phyloP scores from a whole-genome alignment of 768 basidiomycete genomes.

The Termitomyces sp. region DNA sequence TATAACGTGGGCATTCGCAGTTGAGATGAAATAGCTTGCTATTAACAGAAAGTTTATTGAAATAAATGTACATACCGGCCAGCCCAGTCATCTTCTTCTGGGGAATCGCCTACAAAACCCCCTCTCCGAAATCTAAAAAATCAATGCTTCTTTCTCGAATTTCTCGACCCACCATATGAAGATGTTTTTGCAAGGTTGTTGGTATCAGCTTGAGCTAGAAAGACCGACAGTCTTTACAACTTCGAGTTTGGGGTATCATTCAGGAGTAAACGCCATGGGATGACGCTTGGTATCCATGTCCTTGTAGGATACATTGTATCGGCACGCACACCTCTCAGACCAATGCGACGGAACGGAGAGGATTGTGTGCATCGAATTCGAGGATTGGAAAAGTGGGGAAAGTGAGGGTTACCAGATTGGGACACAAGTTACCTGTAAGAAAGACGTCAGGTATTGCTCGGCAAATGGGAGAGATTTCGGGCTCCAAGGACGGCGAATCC shows the following conservation, averaged over 20 bases:
- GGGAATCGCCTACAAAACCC: slow-evolving; percentile 52
- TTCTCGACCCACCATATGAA: slow-evolving; percentile 54
- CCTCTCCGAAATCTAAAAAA: slow-evolving; percentile 53
- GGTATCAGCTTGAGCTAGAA: slow-evolving; percentile 39
- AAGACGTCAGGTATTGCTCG: slow-evolving; percentile 35
- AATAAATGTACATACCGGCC: too few relatives aligned
- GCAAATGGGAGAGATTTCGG: slow-evolving; percentile 24
- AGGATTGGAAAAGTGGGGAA: slow-evolving; percentile 34
- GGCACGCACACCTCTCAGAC: slow-evolving; percentile 38
- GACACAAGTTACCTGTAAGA: slow-evolving; percentile 37
- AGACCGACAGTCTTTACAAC: slow-evolving; percentile 45
- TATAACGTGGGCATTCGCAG: too few relatives aligned
- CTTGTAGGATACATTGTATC: slow-evolving; percentile 42
- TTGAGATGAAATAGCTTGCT: too few relatives aligned
- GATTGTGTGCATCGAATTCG: slow-evolving; percentile 24
- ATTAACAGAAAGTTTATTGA: too few relatives aligned
- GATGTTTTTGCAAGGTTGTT: slow-evolving; percentile 40
- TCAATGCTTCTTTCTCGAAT: slow-evolving; percentile 46
- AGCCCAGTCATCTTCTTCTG: too few relatives aligned
- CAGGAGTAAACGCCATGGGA: slow-evolving; percentile 37
- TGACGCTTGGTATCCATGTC: slow-evolving; percentile 33
- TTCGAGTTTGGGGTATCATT: slow-evolving; percentile 42
- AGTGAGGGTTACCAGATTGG: slow-evolving; percentile 40
- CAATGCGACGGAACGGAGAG: slow-evolving; percentile 46
- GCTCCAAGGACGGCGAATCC: slow-evolving; percentile 29